A percentile compares a stretch with the other conserved stretches of the same genome.
Conservation (phyloP, 2,329 filamentous ascomycete species). For the Claviceps spartinae region DNA sequence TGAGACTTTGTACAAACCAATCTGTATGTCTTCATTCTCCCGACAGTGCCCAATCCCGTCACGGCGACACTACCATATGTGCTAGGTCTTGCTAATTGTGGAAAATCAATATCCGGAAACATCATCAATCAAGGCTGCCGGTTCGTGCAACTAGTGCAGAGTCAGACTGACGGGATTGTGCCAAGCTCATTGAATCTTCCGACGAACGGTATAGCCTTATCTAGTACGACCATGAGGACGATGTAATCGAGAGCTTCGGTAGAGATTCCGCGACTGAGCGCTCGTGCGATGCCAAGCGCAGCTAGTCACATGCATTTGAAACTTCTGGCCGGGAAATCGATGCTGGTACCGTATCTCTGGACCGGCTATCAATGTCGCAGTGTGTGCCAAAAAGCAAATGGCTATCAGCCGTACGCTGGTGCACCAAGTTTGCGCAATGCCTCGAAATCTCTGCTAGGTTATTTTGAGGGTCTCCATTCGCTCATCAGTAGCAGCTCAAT, state of each 20-base stretch:
- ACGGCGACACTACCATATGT: constrained; percentile 10
- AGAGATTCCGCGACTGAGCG: constrained; percentile 12
- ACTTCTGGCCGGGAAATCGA: background rate
- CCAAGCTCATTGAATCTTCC: constrained; percentile 20
- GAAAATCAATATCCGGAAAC: constrained; percentile 15
- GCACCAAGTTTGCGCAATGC: background rate
- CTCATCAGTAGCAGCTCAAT: background rate
- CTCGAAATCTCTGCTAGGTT: no score
- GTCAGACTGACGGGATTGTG: constrained; percentile 22
- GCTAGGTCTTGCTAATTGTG: constrained; percentile 7
- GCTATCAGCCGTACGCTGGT: background rate
- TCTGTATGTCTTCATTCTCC: constrained; percentile 14
- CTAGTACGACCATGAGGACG: constrained; percentile 20
- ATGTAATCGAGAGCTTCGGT: constrained; percentile 16
- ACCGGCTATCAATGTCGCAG: background rate
- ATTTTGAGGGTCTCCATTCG: no score
- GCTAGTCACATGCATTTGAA: background rate
- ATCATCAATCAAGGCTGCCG: constrained; percentile 15
- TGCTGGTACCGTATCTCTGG: background rate
- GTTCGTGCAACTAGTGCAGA: constrained; percentile 15
- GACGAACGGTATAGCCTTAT: constrained; percentile 15
- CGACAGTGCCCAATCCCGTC: constrained; percentile 13
- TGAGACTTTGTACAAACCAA: constrained; percentile 11
- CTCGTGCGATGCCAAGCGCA: constrained; percentile 15
- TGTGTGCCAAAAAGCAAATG: background rate